A percentile compares a stretch with the other conserved stretches of the same genome.
phyloP scores from a whole-genome alignment of 2,329 filamentous ascomycete genomes.

The Uncinocarpus reesii region DNA sequence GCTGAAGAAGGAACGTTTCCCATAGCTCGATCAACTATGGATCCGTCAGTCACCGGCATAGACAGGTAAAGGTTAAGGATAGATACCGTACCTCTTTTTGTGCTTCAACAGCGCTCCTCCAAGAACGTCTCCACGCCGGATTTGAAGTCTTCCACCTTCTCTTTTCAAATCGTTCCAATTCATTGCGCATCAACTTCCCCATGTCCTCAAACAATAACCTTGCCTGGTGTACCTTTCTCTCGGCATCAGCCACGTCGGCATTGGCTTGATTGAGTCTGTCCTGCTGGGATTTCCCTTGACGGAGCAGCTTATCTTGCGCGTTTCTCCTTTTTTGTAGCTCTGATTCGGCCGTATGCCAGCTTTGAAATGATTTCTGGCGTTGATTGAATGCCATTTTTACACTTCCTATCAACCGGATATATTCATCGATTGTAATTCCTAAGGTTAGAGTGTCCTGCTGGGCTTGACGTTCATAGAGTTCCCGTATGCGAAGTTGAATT shows the following conservation, averaged over 20 bases:
- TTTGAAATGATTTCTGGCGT: slow-evolving; percentile 89
- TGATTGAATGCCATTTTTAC: slow-evolving; percentile 89
- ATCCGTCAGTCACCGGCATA: not conserved
- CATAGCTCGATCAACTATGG: slow-evolving; percentile 69
- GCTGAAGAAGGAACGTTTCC: slow-evolving; percentile 95
- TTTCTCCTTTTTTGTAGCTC: slow-evolving; percentile 83
- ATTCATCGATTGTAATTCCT: slow-evolving; percentile 96
- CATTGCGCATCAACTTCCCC: slow-evolving; percentile 80
- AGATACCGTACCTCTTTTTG: slow-evolving; percentile 75
- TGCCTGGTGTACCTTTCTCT: slow-evolving; percentile 84
- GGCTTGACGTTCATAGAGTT: slow-evolving; percentile 91
- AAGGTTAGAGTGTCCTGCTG: slow-evolving; percentile 94
- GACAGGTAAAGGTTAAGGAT: not conserved
- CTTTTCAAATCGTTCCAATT: slow-evolving; percentile 90
- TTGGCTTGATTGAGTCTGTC: slow-evolving; percentile 86
- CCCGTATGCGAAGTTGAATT: slow-evolving; percentile 82
- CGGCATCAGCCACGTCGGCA: slow-evolving; percentile 88
- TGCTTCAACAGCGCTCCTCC: slow-evolving; percentile 90
- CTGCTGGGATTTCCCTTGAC: slow-evolving; percentile 91
- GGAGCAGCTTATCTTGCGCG: slow-evolving; percentile 84
- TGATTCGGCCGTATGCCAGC: slow-evolving; percentile 83
- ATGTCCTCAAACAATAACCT: slow-evolving; percentile 91
- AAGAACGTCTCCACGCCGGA: slow-evolving; percentile 94
- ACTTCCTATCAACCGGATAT: slow-evolving; percentile 88
- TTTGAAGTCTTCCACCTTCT: slow-evolving; percentile 99